Evolutionary conservation across 257 asterid genomes (phyloP), one percentile per base, ranked within the genome.

Genomic region (Plectranthus barbatus): DNA sequence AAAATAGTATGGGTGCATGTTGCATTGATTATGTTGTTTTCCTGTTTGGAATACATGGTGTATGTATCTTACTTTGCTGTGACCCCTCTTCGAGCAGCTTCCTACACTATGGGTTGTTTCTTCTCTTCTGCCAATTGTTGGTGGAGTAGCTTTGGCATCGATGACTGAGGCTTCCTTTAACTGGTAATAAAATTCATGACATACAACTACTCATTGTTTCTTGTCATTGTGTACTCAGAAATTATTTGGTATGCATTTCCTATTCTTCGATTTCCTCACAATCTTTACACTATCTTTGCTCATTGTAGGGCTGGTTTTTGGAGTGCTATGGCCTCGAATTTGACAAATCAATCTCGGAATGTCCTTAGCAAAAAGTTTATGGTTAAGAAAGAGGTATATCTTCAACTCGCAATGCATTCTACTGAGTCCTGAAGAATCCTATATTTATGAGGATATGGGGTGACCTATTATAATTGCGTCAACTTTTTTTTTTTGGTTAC

Each of bases 301-400:
- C n/a, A n/a, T 45, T 69, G 54, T 59, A 89, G 99, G 99, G 88
- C 95, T 74, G 99, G 97, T 15, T 92, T 92, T 69, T 92, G 97
- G 99, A 92, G 97, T 71, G 99, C 99, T 51, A 92, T 92, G 99
- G 99, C 99, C 70, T 92, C 99, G 37, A 92, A 92, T 79, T 76
- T 92, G 83, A 89, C 97, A 37, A 86, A 89, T 70, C 99, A 92
- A 70, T 92, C 99, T 17, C 87, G 96, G 36, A 92, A 92, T 78
- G 99, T 92, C 65, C 94, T 92, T 39, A 92, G 99, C 90, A 92
- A 92, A 77, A 92, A 92, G 81, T 83, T 92, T 51, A 92, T 92
- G 99, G 93, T 87, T 49, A 90, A 87, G 84, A 86, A 86, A 75
- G 99, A 92, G 98, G 98, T 92, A 80, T 17, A 7, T 14, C 36